phyloP scores from a whole-genome alignment of 108 stramenopile species.

The Pelagomonas calceolata region DNA sequence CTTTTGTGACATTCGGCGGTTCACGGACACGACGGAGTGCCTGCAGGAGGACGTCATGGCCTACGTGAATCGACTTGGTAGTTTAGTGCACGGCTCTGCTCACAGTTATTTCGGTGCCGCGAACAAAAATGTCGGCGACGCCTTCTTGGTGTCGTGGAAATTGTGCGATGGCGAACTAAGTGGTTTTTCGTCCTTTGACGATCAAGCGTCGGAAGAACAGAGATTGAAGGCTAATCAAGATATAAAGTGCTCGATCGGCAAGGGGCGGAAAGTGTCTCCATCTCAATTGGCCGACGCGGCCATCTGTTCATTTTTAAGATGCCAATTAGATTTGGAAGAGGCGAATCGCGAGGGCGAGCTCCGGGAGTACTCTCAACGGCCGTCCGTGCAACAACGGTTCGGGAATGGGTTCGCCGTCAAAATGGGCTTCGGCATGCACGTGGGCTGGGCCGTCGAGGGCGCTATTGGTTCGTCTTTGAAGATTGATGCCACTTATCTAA shows the following conservation, averaged over 20 bases:
- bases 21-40: conserved; percentile 60
- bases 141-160: conserved; percentile 86
- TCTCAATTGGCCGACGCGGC: conserved; percentile 30
- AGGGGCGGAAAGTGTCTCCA: conserved; percentile 39
- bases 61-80: conserved; percentile 84
- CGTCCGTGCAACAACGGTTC: conserved; percentile 62
- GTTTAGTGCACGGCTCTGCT: conserved; percentile 74
- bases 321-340: conserved; percentile 20
- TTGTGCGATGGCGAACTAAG: conserved; percentile 66
- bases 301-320: conserved; percentile 22
- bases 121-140: conserved; percentile 89
- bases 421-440: conserved; percentile 83
- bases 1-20: conserved; percentile 80
- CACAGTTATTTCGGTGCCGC: conserved; percentile 80
- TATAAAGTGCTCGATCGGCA: conserved; percentile 40
- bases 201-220: conserved; percentile 64
- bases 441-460: conserved; percentile 97
- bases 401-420: conserved; percentile 57
- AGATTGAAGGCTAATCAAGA: conserved; percentile 35
- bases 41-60: conserved; percentile 85
- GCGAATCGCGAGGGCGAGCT: conserved; percentile 14
- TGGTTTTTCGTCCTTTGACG: conserved; percentile 59
- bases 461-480: conserved; percentile 83
- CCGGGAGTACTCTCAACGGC: conserved; percentile 15
- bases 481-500: conserved; percentile 86